A percentile compares a stretch with the other conserved stretches of the same genome.
Evolutionary conservation across 495 filamentous ascomycete genomes (phyloP).

Genomic region (Beverwykella pulmonaria): DNA sequence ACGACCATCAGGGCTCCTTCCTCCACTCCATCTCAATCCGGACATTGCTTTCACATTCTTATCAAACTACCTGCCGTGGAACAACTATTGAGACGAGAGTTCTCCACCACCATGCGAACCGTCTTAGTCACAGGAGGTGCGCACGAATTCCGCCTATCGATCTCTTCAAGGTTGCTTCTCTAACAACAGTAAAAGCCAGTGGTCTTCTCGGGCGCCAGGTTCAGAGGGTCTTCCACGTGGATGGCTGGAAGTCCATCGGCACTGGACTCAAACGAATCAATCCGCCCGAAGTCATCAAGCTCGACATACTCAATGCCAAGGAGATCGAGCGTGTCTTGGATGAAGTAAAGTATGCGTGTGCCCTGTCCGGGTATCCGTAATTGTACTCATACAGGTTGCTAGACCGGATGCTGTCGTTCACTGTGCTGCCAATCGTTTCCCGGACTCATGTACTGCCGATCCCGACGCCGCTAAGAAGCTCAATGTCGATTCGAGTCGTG

Average conservation of each 20-base stretch:
- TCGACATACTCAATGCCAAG: conserved; percentile 65
- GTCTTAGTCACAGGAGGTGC: conserved; percentile 84
- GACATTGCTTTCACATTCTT: too few species aligned
- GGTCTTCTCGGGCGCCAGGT: conserved; percentile 84
- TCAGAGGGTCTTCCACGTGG: conserved; percentile 68
- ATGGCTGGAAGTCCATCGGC: conserved; percentile 76
- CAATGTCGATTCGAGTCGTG: conserved; percentile 71
- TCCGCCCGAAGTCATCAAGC: conserved; percentile 72
- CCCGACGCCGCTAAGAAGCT: conserved; percentile 72
- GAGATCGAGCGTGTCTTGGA: conserved; percentile 67
- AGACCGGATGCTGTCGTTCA: conserved; percentile 85
- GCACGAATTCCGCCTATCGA: not conserved
- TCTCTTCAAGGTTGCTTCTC: not conserved
- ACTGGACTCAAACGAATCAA: conserved; percentile 75
- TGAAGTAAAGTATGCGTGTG: conserved; percentile 58
- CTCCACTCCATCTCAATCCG: not conserved
- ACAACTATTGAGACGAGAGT: too few species aligned
- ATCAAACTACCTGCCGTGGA: too few species aligned
- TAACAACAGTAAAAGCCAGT: conserved; percentile 25
- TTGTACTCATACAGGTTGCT: conserved; percentile 9
- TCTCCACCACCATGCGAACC: conserved; percentile 58
- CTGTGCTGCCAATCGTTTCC: conserved; percentile 93
- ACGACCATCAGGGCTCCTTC: not conserved
- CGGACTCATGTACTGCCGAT: conserved; percentile 79
- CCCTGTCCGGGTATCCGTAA: not conserved